Percentiles rank a stretch among this genome's conserved stretches.
Evolutionary conservation across 2,329 filamentous ascomycete genomes (phyloP).

Genomic region (Calonectria pseudoreteaudii): DNA sequence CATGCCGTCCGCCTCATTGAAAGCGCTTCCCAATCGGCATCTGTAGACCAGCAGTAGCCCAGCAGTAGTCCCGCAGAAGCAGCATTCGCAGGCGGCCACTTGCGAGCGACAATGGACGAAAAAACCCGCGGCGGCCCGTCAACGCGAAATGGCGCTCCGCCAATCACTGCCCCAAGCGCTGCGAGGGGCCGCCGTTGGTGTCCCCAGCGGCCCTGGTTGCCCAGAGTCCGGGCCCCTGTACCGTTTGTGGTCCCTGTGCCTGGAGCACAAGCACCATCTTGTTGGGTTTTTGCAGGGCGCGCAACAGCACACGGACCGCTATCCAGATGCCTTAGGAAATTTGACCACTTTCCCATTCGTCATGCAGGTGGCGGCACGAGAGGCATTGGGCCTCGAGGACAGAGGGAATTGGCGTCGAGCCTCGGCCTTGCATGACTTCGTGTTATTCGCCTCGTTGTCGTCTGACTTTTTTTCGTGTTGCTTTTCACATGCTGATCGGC

Average conservation of each 20-base stretch:
- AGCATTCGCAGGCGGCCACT: neutral
- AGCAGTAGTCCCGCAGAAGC: slow-evolving; percentile 9
- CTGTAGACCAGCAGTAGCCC: slow-evolving; percentile 1
- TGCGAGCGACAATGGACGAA: slow-evolving; percentile 12
- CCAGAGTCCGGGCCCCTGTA: neutral
- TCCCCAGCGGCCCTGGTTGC: slow-evolving; percentile 2
- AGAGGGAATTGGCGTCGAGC: neutral
- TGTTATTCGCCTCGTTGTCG: slow-evolving; percentile 3
- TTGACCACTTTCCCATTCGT: neutral
- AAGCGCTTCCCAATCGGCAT: neutral
- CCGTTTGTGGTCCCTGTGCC: slow-evolving; percentile 19
- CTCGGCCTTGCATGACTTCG: neutral
- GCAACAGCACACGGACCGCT: neutral
- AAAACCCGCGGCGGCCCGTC: slow-evolving; percentile 20
- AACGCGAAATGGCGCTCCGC: slow-evolving; percentile 16
- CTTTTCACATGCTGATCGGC: neutral
- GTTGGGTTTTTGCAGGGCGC: neutral
- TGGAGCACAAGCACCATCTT: slow-evolving; percentile 15
- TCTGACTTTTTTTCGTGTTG: neutral
- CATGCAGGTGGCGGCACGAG: neutral
- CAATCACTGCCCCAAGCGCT: slow-evolving; percentile 20
- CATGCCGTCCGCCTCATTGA: neutral
- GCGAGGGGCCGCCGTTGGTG: slow-evolving; percentile 1
- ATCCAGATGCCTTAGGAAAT: neutral
- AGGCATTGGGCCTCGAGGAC: neutral